Base-by-base conservation (phyloP, 23 red algal genomes). In the Gracilaria vermiculophylla region DNA sequence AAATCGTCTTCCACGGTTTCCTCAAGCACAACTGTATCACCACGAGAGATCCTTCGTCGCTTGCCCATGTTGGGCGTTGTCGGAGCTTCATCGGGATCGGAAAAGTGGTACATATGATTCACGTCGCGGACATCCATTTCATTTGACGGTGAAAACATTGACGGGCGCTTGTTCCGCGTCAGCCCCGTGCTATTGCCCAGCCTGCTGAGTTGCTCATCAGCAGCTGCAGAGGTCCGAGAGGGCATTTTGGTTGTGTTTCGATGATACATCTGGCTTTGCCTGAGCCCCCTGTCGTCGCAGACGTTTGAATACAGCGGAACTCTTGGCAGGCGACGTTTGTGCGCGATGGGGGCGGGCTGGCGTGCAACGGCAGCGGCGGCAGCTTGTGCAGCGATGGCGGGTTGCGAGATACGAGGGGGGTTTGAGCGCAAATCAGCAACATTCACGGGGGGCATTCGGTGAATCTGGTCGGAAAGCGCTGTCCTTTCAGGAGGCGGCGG, bases 191-290 rank as follows among this genome's bases (percentile, higher is more conserved):
- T 13, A 17, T 42, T 42, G 8, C 24, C 15, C 10, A 36, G 2
- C 42, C 25, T 60, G 27, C 12, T 48, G 5, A 16, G 42, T 42
- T 9, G 0, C n/a, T 73, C 67, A 3, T 73, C 67, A 19, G 36
- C 39, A 8, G 36, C n/a, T 23, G 39, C 67, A 36, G 67, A 0
- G 67, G 23, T 73, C 23, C 47, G 67, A 73, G 67, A 5, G 5
- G 67, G 67, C 67, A 73, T 73, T 73, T 73, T 73, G n/a, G 67
- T 73, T 1, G 67, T 73, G 32, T 73, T 73, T 73, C 67, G 67
- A 73, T 73, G 67, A 28, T 73, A 73, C 23, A 73, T 73, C 8
- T 73, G 67, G 25, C 67, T 73, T 13, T 73, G 67, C 42, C 44
- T 73, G 20, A 73, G 39, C 36, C 67, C 67, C 32, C 5, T 47